Evolutionary conservation across 352 stramenopile genomes (phyloP).

Genomic region (Elongisporangium prolatum): DNA sequence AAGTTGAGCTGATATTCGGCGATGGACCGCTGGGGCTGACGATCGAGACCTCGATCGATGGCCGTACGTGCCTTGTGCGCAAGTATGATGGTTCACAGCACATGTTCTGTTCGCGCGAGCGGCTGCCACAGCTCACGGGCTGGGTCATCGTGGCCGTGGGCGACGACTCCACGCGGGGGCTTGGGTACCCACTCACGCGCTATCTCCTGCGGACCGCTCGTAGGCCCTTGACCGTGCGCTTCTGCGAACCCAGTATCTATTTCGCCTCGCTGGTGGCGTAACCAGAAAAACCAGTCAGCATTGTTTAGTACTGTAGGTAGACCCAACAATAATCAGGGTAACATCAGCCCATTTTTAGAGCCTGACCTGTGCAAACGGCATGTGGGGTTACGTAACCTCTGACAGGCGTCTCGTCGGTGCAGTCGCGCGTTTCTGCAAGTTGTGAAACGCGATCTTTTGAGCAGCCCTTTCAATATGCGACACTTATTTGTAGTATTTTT

Average conservation of each 20-base stretch:
- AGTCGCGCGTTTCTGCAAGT: too few relatives aligned
- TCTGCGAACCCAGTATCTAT: constrained; percentile 75
- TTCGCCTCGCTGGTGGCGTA: constrained; percentile 47
- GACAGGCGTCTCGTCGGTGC: too few relatives aligned
- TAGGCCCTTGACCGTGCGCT: constrained; percentile 60
- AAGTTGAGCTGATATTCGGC: constrained; percentile 66
- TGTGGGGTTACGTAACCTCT: too few relatives aligned
- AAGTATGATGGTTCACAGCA: constrained; percentile 39
- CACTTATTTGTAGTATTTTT: too few relatives aligned
- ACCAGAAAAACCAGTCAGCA: background rate
- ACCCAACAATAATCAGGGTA: too few relatives aligned
- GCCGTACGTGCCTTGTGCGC: constrained; percentile 61
- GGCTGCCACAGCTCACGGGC: constrained; percentile 29
- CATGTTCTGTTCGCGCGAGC: constrained; percentile 26
- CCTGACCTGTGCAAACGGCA: too few relatives aligned
- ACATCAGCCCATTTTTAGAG: too few relatives aligned
- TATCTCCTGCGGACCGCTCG: constrained; percentile 68
- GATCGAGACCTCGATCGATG: constrained; percentile 79
- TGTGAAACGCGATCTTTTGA: too few relatives aligned
- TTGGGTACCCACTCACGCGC: constrained; percentile 59
- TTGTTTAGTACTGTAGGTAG: too few relatives aligned
- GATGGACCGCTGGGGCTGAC: constrained; percentile 50
- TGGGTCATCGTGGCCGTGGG: constrained; percentile 73
- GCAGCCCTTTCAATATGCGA: too few relatives aligned
- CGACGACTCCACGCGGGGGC: constrained; percentile 56